Conservation (phyloP, 768 basidiomycete species). For the Russula olivacea region DNA sequence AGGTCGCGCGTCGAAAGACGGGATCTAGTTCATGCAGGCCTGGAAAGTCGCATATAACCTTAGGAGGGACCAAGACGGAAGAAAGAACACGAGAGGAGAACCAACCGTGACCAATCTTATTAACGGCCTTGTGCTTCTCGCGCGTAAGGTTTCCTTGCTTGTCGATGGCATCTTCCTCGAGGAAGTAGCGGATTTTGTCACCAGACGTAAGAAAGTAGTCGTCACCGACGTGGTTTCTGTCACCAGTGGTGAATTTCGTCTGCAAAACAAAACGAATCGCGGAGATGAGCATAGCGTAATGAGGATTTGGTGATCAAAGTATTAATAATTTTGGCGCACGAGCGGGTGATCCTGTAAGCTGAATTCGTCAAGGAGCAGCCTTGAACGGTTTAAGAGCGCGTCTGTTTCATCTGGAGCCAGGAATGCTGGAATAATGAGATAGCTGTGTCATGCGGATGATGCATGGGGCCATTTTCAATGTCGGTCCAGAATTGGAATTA, state of each 20-base stretch:
- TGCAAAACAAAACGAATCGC: constrained; percentile 29
- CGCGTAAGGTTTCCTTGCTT: constrained; percentile 60
- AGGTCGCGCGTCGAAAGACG: constrained; percentile 67
- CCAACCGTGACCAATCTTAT: constrained; percentile 97
- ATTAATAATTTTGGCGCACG: constrained; percentile 37
- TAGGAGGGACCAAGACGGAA: background rate
- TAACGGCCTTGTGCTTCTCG: constrained; percentile 74
- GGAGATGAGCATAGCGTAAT: background rate
- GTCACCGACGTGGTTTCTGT: constrained; percentile 77
- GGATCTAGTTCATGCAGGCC: constrained; percentile 84
- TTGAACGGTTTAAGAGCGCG: constrained; percentile 63
- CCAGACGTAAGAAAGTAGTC: constrained; percentile 89
- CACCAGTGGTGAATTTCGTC: constrained; percentile 88
- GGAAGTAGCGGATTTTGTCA: constrained; percentile 92
- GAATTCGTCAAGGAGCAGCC: constrained; percentile 74
- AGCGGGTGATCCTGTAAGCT: constrained; percentile 71
- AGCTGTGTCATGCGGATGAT: constrained; percentile 41
- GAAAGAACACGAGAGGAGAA: constrained; percentile 37
- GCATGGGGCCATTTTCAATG: background rate
- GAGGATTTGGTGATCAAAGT: background rate
- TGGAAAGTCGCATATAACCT: constrained; percentile 29
- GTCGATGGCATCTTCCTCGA: constrained; percentile 84
- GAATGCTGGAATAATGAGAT: constrained; percentile 74
- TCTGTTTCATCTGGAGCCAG: constrained; percentile 51
- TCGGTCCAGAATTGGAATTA: background rate